Evolutionary conservation across 176 grass and related monocot species (phyloP).

Genomic region (Olyra latifolia): DNA sequence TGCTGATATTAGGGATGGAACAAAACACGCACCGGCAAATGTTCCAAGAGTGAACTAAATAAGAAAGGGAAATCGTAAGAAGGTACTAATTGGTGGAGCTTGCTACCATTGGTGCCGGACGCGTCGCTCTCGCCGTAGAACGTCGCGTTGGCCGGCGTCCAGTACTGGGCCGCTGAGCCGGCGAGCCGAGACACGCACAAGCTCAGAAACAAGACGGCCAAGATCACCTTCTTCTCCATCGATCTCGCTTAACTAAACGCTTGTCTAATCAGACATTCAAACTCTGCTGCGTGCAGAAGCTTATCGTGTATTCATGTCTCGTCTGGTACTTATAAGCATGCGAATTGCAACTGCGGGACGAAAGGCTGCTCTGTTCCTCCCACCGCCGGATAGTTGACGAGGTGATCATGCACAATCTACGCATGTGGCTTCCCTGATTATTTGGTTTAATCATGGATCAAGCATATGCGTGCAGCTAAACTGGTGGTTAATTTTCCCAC

Average conservation of each 20-base stretch:
- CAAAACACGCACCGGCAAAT: neutral
- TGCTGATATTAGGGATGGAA: too few species aligned
- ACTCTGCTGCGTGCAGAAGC: neutral
- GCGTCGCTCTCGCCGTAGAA: constrained; percentile 52
- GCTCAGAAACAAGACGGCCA: constrained; percentile 17
- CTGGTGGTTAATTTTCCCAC: constrained; percentile 21
- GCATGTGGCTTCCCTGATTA: constrained; percentile 29
- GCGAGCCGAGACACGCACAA: neutral
- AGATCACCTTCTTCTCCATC: constrained; percentile 5
- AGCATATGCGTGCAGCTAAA: neutral
- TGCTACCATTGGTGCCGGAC: constrained; percentile 46
- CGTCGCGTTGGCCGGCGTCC: constrained; percentile 45
- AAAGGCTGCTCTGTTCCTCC: too few species aligned
- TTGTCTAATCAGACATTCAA: neutral
- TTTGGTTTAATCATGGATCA: constrained; percentile 3
- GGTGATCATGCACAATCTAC: neutral
- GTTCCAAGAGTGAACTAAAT: neutral
- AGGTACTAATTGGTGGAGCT: neutral
- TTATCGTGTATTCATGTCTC: neutral
- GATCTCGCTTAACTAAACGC: neutral
- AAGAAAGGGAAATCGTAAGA: neutral
- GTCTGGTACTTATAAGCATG: neutral
- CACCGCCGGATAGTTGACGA: neutral
- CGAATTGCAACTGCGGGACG: too few species aligned
- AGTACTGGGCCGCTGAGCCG: constrained; percentile 6